Conservation (phyloP, 2,329 filamentous ascomycete species). For the Fusarium sp. region DNA sequence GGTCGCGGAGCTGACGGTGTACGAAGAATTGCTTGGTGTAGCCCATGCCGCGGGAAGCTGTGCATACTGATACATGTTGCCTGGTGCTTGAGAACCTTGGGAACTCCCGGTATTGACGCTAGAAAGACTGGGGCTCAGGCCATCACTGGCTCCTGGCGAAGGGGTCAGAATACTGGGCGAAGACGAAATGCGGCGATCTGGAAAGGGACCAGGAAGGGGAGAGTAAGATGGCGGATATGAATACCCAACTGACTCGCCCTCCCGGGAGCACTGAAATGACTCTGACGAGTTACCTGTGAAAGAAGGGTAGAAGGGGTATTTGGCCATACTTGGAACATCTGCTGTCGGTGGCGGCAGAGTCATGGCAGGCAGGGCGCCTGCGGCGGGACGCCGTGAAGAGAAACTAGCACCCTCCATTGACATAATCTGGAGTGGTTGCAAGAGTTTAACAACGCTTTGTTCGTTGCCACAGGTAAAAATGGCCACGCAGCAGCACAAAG, state of each 20-base stretch:
- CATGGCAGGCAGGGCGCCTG: conserved; percentile 48
- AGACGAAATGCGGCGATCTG: conserved; percentile 41
- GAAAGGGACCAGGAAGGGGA: conserved; percentile 41
- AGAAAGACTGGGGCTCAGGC: conserved; percentile 69
- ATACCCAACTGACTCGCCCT: conserved; percentile 36
- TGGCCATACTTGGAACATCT: conserved; percentile 51
- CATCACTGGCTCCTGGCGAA: conserved; percentile 64
- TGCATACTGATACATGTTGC: conserved; percentile 60
- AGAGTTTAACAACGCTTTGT: neutral
- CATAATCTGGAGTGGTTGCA: neutral
- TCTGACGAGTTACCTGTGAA: conserved; percentile 34
- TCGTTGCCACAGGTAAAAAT: neutral
- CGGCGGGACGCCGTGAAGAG: conserved; percentile 48
- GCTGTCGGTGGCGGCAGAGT: conserved; percentile 49
- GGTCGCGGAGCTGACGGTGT: conserved; percentile 62
- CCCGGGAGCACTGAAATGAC: conserved; percentile 38
- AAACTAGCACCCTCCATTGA: conserved; percentile 48
- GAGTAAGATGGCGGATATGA: conserved; percentile 38
- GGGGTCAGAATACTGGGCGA: conserved; percentile 49
- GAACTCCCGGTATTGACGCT: conserved; percentile 70
- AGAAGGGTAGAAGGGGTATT: conserved; percentile 37
- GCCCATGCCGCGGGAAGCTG: conserved; percentile 69
- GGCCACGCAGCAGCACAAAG: neutral
- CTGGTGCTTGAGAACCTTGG: conserved; percentile 64
- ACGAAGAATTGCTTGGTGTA: conserved; percentile 58